phyloP scores from a whole-genome alignment of 352 stramenopile species.

The Globisporangium camurandrum region DNA sequence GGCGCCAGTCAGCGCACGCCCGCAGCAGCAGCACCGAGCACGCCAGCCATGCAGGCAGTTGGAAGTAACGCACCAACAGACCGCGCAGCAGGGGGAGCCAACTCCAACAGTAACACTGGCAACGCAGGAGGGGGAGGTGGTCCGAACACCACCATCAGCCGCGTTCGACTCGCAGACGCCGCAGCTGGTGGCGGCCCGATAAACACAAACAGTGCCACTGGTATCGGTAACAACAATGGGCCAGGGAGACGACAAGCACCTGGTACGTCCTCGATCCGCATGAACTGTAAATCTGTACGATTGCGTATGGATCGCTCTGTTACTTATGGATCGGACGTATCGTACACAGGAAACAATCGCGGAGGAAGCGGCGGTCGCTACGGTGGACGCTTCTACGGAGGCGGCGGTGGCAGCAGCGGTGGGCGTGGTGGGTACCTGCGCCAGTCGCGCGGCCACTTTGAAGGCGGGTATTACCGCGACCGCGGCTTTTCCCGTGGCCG shows the following conservation, averaged over 20 bases:
- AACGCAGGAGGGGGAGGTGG: neutral
- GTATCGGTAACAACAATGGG: neutral
- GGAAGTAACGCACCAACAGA: slow-evolving; percentile 1
- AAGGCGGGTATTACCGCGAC: slow-evolving; percentile 21
- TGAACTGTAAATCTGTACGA: too few species aligned
- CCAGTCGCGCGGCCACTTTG: slow-evolving; percentile 19
- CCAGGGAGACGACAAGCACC: neutral
- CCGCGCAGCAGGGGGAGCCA: slow-evolving; percentile 4
- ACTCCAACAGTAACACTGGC: neutral
- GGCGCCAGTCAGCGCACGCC: slow-evolving; percentile 11
- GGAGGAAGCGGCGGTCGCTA: slow-evolving; percentile 10
- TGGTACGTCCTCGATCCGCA: neutral
- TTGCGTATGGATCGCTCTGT: too few species aligned
- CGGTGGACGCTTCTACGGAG: slow-evolving; percentile 10
- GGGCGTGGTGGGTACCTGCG: slow-evolving; percentile 21
- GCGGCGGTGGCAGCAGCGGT: slow-evolving; percentile 4
- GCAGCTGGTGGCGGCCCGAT: neutral
- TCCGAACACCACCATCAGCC: slow-evolving; percentile 1
- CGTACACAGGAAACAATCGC: neutral
- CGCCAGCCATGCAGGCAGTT: neutral
- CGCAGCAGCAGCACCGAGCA: slow-evolving; percentile 14
- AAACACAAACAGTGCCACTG: neutral
- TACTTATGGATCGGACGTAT: neutral
- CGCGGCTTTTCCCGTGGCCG: slow-evolving; percentile 31
- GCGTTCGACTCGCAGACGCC: neutral